Evolutionary conservation across 202 grass and related monocot genomes (phyloP), one percentile per base, ranked within the genome.

Genomic region (Elaeis oleifera): DNA sequence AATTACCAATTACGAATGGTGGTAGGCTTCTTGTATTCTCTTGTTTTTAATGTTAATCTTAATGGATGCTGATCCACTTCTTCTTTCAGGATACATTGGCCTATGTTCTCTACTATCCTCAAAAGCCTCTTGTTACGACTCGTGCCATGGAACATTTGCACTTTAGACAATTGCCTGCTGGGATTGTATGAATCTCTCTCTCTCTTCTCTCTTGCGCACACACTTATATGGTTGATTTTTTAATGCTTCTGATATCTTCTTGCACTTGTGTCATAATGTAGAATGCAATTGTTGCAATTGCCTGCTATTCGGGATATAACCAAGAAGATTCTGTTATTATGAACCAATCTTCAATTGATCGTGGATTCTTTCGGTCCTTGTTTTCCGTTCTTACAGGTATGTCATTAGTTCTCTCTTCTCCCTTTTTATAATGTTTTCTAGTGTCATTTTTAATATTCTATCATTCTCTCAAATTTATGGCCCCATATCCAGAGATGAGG

Each of bases 241-340:
- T 54, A 69, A 56, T 19, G 76, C 59, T 85, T 50, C 68, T 75
- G 54, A 25, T 56, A 58, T 39, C 52, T 50, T 59, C 28, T 79
- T 16, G 22, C 75, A 60, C 74, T 75, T 61, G 77, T 54, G 56
- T 52, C 36, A 44, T 72, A 72, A 39, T 64, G 61, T 50, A 99
- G 94, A 99, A 99, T 82, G 94, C 94, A 69, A 99, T 99, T 76
- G 94, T 99, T 75, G 94, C 94, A 48, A 99, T 99, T 78, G 74
- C 94, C 16, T 99, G 94, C 65, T 99, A 99, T 71, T 92, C 94
- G 73, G 88, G 94, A 53, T 99, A 99, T 76, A 99, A 99, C 79
- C 94, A 99, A 86, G 94, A 99, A 89, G 94, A 99, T 79, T 99
- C 94, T 60, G 94, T 99, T 65, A 99, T 99, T 51, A 99, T 99